Conservation (phyloP, 2,329 filamentous ascomycete species). For the Pseudopithomyces maydicus region DNA sequence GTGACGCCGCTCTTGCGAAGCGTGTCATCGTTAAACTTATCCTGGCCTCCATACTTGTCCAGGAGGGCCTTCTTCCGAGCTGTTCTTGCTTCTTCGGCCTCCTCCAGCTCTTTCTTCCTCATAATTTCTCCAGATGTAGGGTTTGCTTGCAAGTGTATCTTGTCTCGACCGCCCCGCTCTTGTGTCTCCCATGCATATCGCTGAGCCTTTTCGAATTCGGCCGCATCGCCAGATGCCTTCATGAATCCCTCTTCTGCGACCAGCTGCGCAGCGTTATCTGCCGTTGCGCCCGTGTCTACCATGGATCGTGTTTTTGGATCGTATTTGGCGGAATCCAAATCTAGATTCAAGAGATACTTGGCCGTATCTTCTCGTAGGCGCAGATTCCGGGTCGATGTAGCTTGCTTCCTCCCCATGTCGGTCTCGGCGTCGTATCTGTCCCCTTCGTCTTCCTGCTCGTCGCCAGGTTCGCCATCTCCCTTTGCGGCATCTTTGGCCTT, state of each 20-base stretch:
- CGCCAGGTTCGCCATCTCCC: constrained; percentile 54
- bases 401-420: constrained; percentile 93
- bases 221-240: constrained; percentile 85
- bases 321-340: constrained; percentile 95
- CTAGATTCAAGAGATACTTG: constrained; percentile 93
- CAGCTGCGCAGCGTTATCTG: constrained; percentile 77
- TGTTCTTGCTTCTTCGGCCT: constrained; percentile 70
- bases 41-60: constrained; percentile 80
- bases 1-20: constrained; percentile 71
- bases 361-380: constrained; percentile 95
- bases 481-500: constrained; percentile 47
- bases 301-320: constrained; percentile 94
- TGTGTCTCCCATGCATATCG: constrained; percentile 94
- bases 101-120: constrained; percentile 78
- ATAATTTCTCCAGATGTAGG: constrained; percentile 88
- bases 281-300: constrained; percentile 80
- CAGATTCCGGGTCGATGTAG: constrained; percentile 86
- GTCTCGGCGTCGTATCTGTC: constrained; percentile 87
- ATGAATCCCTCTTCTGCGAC: constrained; percentile 95
- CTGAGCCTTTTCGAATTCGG: constrained; percentile 88
- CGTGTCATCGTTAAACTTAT: constrained; percentile 64
- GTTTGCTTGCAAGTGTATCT: constrained; percentile 91
- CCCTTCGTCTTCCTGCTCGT: constrained; percentile 58
- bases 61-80: constrained; percentile 72
- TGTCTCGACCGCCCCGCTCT: constrained; percentile 77